Percentiles rank a stretch among this genome's conserved stretches.
Evolutionary conservation across 352 stramenopile species (phyloP).

Genomic region (Phytophthora pisi): DNA sequence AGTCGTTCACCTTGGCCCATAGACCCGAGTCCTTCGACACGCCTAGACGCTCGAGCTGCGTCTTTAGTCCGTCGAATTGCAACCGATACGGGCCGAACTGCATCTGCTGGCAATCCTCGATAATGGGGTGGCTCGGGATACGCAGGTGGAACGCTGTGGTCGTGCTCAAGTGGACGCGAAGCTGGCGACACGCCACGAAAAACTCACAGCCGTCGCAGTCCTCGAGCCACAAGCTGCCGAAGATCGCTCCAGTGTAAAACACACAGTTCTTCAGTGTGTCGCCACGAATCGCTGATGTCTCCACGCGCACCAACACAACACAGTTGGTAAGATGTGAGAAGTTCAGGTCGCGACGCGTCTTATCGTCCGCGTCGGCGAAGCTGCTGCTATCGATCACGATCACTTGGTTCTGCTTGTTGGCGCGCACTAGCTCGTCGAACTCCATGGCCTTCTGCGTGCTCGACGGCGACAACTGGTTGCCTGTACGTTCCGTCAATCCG

Average conservation of each 20-base stretch:
- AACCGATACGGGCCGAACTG: conserved; percentile 82
- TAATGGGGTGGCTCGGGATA: conserved; percentile 88
- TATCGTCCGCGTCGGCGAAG: conserved; percentile 37
- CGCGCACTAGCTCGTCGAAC: conserved; percentile 67
- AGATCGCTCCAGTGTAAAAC: conserved; percentile 81
- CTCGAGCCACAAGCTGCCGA: conserved; percentile 86
- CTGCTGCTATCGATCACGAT: conserved; percentile 70
- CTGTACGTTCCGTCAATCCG: background rate
- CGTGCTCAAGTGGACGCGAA: conserved; percentile 83
- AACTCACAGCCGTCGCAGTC: conserved; percentile 80
- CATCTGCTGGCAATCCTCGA: conserved; percentile 89
- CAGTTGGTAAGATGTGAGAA: conserved; percentile 79
- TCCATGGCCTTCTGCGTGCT: conserved; percentile 20
- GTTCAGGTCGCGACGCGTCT: conserved; percentile 68
- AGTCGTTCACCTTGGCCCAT: conserved; percentile 92
- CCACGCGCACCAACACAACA: conserved; percentile 63
- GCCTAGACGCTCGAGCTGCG: conserved; percentile 63
- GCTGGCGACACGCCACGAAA: conserved; percentile 81
- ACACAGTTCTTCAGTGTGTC: conserved; percentile 71
- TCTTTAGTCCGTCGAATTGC: conserved; percentile 60
- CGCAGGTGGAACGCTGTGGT: conserved; percentile 81
- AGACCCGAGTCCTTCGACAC: conserved; percentile 64
- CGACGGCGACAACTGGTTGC: conserved; percentile 14
- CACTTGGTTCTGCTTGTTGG: conserved; percentile 61
- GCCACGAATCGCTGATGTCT: conserved; percentile 79